Conservation (phyloP, 139 green algal genomes). For the Bryopsis sp. region DNA sequence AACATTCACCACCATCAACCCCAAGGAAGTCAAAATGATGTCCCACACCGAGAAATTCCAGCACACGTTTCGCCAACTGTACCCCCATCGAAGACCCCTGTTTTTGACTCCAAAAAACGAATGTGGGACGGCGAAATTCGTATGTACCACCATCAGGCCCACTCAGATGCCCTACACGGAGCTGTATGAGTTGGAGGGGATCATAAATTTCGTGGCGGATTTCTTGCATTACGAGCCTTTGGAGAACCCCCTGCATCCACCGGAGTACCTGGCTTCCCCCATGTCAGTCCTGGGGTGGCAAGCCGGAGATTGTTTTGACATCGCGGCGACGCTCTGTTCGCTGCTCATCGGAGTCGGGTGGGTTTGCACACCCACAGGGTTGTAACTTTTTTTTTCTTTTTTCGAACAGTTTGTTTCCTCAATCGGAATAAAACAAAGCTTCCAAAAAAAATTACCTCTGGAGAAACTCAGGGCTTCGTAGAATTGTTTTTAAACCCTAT, state of each 20-base stretch:
- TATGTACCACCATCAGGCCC: constrained; percentile 68
- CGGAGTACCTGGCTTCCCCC: constrained; percentile 57
- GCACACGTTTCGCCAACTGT: constrained; percentile 57
- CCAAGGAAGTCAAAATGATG: constrained; percentile 44
- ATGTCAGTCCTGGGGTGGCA: constrained; percentile 59
- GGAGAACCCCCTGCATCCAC: constrained; percentile 57
- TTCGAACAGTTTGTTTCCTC: no score
- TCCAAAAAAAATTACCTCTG: no score
- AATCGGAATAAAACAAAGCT: no score
- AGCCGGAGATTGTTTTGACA: constrained; percentile 74
- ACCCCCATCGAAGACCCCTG: constrained; percentile 51
- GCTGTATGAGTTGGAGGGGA: constrained; percentile 56
- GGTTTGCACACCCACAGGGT: no score
- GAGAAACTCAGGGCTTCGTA: no score
- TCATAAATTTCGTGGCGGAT: constrained; percentile 59
- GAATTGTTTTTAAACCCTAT: no score
- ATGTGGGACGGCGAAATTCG: constrained; percentile 65
- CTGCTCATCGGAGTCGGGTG: constrained; percentile 51
- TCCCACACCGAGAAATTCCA: constrained; percentile 50
- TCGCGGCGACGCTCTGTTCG: constrained; percentile 52
- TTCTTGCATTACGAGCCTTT: constrained; percentile 71
- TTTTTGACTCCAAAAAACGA: constrained; percentile 68
- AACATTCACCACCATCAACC: constrained; percentile 32
- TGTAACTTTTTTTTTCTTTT: no score
- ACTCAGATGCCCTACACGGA: constrained; percentile 46